These are phyloP conservation scores for Epichloe hybrida DNA, from an alignment of 2,329 filamentous ascomycete species.

Conservation along the genomic window DNA sequence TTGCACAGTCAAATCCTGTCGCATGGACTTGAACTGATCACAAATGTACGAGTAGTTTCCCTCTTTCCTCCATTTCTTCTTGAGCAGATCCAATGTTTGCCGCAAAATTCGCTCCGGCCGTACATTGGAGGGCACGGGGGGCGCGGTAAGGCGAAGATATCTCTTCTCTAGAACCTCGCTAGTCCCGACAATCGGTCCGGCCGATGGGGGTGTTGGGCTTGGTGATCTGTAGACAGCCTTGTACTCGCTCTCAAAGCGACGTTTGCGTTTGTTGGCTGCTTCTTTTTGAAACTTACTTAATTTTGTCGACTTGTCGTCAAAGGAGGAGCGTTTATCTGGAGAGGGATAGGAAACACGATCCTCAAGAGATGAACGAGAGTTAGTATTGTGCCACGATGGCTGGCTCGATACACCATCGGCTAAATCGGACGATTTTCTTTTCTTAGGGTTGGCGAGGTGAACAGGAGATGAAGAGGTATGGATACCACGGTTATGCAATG, in stretches of 20 bases:
- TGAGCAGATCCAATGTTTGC: conserved; percentile 75
- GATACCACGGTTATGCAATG: conserved; percentile 26
- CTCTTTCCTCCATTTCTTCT: conserved; percentile 88
- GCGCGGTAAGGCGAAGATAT: conserved; percentile 84
- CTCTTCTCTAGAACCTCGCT: conserved; percentile 79
- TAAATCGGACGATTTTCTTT: conserved; percentile 68
- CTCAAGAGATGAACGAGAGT: conserved; percentile 45
- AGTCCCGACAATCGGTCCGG: conserved; percentile 71
- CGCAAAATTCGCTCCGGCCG: conserved; percentile 69
- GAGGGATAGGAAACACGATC: conserved; percentile 58
- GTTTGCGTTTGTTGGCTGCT: conserved; percentile 68
- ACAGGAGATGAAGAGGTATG: conserved; percentile 12
- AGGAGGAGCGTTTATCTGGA: conserved; percentile 24
- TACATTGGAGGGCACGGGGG: conserved; percentile 72
- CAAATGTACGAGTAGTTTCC: conserved; percentile 96
- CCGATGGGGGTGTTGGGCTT: conserved; percentile 40
- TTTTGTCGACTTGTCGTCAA: conserved; percentile 34
- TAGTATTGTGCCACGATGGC: conserved; percentile 66
- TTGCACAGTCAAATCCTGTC: conserved; percentile 95
- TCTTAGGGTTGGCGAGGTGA: conserved; percentile 41
- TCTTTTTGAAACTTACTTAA: conserved; percentile 88
- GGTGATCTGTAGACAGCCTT: conserved; percentile 41
- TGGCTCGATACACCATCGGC: conserved; percentile 38
- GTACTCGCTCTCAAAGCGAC: conserved; percentile 65
- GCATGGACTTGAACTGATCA: conserved; percentile 97